Conservation (phyloP, 2,329 filamentous ascomycete genomes). For the Ophiostoma montium region DNA sequence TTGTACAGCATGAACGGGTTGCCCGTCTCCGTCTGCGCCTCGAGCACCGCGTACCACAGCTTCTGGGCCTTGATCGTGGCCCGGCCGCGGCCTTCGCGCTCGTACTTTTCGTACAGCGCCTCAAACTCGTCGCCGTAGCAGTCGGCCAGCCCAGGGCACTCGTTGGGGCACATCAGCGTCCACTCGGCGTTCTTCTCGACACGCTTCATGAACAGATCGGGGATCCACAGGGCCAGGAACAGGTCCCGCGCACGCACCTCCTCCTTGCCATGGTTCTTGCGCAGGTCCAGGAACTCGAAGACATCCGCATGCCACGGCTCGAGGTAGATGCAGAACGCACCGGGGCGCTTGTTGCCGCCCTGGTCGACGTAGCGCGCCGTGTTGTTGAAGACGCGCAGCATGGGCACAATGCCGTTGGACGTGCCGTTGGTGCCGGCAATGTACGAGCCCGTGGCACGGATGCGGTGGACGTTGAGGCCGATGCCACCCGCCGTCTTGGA, state of each 20-base stretch:
- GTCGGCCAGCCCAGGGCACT: conserved; percentile 87
- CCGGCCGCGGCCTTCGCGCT: conserved; percentile 73
- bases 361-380: conserved; percentile 97
- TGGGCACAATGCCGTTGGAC: conserved; percentile 92
- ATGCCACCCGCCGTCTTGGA: conserved; percentile 99
- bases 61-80: conserved; percentile 95
- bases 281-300: conserved; percentile 91
- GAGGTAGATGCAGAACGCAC: conserved; percentile 96
- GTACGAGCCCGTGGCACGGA: conserved; percentile 93
- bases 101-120: conserved; percentile 84
- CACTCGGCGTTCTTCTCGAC: conserved; percentile 93
- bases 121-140: conserved; percentile 97
- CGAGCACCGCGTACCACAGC: conserved; percentile 96
- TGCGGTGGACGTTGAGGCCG: conserved; percentile 89
- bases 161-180: conserved; percentile 97
- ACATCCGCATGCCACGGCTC: conserved; percentile 99
- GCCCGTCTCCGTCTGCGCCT: conserved; percentile 96
- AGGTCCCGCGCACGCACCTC: conserved; percentile 93
- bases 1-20: conserved; percentile 99
- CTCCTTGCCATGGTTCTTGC: conserved; percentile 99
- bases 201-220: conserved; percentile 99
- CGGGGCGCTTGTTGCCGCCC: conserved; percentile 96
- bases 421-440: conserved; percentile 97
- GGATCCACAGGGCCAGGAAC: conserved; percentile 96
- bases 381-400: conserved; percentile 99